Conservation (phyloP, 352 stramenopile genomes). For the Globisporangium alternatum region DNA sequence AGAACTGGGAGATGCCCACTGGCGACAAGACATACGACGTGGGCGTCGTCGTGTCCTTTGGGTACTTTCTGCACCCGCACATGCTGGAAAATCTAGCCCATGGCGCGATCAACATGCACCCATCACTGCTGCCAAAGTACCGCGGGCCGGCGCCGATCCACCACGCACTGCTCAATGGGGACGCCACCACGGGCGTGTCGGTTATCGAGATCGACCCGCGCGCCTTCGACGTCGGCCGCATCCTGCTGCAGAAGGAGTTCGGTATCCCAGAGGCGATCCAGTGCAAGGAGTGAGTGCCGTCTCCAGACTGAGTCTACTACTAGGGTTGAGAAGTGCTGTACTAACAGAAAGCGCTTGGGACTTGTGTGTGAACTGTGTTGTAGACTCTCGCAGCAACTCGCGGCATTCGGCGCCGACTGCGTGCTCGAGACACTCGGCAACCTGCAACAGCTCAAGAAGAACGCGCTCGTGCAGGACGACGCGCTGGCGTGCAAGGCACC, state of each 20-base stretch:
- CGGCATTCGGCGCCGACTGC: conserved; percentile 51
- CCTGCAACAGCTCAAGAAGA: conserved; percentile 43
- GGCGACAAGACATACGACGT: conserved; percentile 54
- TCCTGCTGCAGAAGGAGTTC: conserved; percentile 54
- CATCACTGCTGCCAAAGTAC: conserved; percentile 84
- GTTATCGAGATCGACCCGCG: conserved; percentile 86
- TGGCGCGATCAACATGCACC: conserved; percentile 88
- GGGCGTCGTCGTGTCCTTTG: conserved; percentile 88
- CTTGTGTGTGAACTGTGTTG: neutral
- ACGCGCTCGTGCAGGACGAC: conserved; percentile 56
- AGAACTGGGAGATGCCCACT: conserved; percentile 62
- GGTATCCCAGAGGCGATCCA: conserved; percentile 52
- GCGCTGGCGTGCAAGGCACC: conserved; percentile 51
- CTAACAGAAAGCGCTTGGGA: neutral
- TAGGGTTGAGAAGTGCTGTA: no score
- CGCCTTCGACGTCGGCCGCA: conserved; percentile 79
- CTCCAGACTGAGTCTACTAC: neutral
- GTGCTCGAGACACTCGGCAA: conserved; percentile 65
- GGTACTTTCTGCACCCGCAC: conserved; percentile 81
- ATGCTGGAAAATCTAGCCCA: conserved; percentile 62
- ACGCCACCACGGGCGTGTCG: conserved; percentile 71
- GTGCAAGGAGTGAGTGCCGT: conserved; percentile 33
- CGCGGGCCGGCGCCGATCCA: conserved; percentile 83
- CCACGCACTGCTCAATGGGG: conserved; percentile 79
- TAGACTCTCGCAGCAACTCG: conserved; percentile 51